Base-by-base conservation (phyloP, 768 basidiomycete species). In the Pholiota conissans region DNA sequence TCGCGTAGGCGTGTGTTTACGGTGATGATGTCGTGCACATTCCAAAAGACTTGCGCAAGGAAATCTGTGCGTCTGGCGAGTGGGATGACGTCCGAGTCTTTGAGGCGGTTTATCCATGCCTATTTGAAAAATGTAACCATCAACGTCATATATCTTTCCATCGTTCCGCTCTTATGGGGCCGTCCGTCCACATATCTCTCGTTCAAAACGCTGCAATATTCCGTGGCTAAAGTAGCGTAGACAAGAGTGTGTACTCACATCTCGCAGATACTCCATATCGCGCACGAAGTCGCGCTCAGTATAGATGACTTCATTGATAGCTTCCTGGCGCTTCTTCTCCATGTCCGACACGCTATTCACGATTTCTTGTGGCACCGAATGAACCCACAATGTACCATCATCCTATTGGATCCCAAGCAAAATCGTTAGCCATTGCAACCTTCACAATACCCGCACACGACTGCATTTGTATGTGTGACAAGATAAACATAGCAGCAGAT, bases 281-380 rank as follows among this genome's bases (percentile, higher is more conserved):
- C 93, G 84, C 45, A 99, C 95, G 72, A 99, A 98, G 75, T 98
- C 97, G 26, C 95, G 84, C 70, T 98, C 97, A 7, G 97, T 99
- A 64, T 88, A 88, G 30, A 87, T 82, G 63, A 97, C 93, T 76
- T 99, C 55, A 30, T 56, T 56, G 26, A 56, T 56, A 24, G 55
- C 55, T 30, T 56, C 55, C 48, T 56, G 55, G 1, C 55, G 55
- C 35, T 49, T 56, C 55, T 56, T 56, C 35, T 56, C 55, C 11
- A 34, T 49, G 26, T 56, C 55, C 2, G 55, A 56, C 16, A 56
- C 55, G 22, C 55, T 56, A 24, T 50, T 56, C 29, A 91, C 87
- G 35, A 99, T 87, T 70, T 98, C 95, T 70, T 91, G 87, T 5
- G 97, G 93, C 2, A 99, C 97, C 0, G 94, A 91, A 69, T 98